Evolutionary conservation across 179 eudicot genomes (phyloP), one percentile per base, ranked within the genome.

Genomic region (Monotropa hypopitys): DNA sequence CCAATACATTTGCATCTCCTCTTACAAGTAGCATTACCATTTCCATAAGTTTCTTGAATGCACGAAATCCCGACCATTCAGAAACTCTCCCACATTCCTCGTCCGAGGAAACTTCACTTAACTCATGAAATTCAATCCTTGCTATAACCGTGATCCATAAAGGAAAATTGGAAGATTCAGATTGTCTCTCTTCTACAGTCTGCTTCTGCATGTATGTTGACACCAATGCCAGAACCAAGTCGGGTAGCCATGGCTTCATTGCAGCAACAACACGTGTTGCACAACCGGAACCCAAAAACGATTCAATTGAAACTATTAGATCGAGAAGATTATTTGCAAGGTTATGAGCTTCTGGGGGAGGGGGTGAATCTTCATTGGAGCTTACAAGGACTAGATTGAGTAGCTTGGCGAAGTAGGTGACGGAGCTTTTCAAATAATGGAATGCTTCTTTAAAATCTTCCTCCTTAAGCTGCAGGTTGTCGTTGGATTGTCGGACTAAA

Each of bases 201-300:
- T 75, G 85, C 76, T 79, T 86, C 47, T 81, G 72, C 73, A 94
- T 69, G 81, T 81, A 72, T 65, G 66, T 74, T n/a, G 93, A 93
- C 73, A 88, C 92, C 79, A 95, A 75, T 59, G 89, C 97, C 61
- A 95, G 85, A 72, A 90, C 81, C 77, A 93, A 81, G 79, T 95
- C 99, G 26, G 99, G 99, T 54, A 91, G 72, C 98, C 99, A 95
- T 62, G 86, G 89, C 79, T 88, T 90, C 50, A 88, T 83, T 77
- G 84, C 83, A 70, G 87, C 69, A 46, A 85, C 71, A 38, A 93
- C 42, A 35, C 89, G 91, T 54, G 89, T 68, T 78, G 98, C 97
- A 84, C 84, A 85, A 75, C 77, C 63, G 40, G 91, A 87, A 47
- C 99, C 97, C 76, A 88, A 72, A 76, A 80, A 83, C 72, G 84